phyloP scores from a whole-genome alignment of 1,284 basidiomycete genomes.

The Fomitopsis palustris region DNA sequence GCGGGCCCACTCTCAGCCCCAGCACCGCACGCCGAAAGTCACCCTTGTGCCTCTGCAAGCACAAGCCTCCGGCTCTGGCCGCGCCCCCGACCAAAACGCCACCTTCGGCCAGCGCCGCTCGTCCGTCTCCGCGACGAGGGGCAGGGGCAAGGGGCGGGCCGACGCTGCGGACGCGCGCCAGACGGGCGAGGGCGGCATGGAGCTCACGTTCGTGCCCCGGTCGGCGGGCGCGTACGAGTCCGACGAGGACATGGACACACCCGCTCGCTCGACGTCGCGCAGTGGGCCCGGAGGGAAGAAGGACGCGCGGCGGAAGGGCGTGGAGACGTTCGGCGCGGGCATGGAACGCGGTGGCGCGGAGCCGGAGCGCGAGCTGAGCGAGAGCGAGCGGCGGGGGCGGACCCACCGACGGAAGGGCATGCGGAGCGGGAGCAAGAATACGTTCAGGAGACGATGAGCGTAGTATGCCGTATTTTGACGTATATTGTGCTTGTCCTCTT shows the following conservation, averaged over 20 bases:
- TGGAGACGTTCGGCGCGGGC: constrained; percentile 80
- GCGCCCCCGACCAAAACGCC: constrained; percentile 43
- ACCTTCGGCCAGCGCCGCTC: constrained; percentile 69
- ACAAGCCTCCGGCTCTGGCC: constrained; percentile 32
- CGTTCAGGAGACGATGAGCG: constrained; percentile 50
- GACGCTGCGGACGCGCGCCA: constrained; percentile 14
- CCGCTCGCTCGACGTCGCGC: not conserved
- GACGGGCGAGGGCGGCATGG: constrained; percentile 52
- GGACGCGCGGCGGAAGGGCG: constrained; percentile 52
- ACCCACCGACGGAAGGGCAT: constrained; percentile 68
- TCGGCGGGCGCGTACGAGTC: constrained; percentile 30
- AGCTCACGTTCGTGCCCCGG: constrained; percentile 62
- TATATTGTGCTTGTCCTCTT: not conserved
- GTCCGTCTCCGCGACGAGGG: constrained; percentile 16
- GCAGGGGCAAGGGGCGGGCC: constrained; percentile 13
- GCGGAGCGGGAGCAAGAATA: constrained; percentile 85
- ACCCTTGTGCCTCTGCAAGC: constrained; percentile 60
- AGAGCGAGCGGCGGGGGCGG: constrained; percentile 64
- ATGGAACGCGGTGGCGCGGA: constrained; percentile 75
- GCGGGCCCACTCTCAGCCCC: constrained; percentile 9
- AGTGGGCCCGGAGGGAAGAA: constrained; percentile 27
- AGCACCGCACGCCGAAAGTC: constrained; percentile 42
- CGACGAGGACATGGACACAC: constrained; percentile 27
- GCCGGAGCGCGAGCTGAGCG: constrained; percentile 41
- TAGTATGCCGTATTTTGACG: not conserved